These are phyloP conservation scores for Boletus vermiculosoides DNA, from an alignment of 768 basidiomycete genomes.

Conservation along the genomic window DNA sequence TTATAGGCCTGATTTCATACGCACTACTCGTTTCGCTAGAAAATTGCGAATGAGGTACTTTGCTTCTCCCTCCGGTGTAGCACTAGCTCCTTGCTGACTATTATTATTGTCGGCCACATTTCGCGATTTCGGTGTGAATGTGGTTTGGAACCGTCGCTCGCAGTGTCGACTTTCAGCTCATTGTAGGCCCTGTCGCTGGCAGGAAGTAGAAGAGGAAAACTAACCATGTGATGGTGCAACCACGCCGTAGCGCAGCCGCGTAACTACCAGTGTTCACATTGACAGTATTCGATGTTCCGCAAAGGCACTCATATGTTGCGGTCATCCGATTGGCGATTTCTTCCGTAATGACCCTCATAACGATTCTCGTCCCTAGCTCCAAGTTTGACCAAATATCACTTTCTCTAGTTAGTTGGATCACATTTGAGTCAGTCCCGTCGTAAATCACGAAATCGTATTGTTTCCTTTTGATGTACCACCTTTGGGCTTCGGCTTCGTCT, in stretches of 20 bases:
- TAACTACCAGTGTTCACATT: background rate
- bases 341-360: conserved; percentile 2
- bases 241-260: background rate
- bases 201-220: background rate
- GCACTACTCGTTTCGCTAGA: background rate
- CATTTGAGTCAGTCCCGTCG: background rate
- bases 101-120: background rate
- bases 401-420: background rate
- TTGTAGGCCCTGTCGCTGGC: background rate
- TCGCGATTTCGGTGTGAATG: background rate
- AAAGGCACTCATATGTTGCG: background rate
- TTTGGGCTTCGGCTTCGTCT: background rate
- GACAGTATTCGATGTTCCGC: background rate
- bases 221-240: conserved; percentile 2
- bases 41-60: conserved; percentile 4
- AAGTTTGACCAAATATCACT: background rate
- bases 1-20: background rate
- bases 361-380: background rate
- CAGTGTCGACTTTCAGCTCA: background rate
- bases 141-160: background rate
- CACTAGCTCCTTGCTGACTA: background rate
- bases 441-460: conserved; percentile 6
- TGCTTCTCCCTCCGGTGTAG: background rate
- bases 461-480: conserved; percentile 4
- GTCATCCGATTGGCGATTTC: background rate